These are phyloP conservation scores for Nakazawaea peltata DNA, from an alignment of 805 yeast genomes.

Conservation along the genomic window DNA sequence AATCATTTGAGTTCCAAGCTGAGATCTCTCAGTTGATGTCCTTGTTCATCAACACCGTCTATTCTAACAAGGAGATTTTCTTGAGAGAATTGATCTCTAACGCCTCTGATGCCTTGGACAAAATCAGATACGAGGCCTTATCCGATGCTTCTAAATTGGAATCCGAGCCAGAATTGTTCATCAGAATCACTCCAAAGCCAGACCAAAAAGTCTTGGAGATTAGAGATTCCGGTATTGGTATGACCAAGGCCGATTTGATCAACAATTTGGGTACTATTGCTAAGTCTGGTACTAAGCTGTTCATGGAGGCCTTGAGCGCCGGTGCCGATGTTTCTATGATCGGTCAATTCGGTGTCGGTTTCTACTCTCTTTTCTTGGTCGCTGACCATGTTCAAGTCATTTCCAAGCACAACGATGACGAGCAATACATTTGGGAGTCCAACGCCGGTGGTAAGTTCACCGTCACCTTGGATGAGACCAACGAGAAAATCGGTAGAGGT, in stretches of 20 bases:
- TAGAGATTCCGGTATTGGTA: slow-evolving; percentile 99
- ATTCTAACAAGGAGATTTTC: slow-evolving; percentile 98
- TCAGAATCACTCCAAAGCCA: slow-evolving; percentile 95
- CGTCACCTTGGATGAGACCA: slow-evolving; percentile 80
- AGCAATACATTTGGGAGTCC: slow-evolving; percentile 99
- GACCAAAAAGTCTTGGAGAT: slow-evolving; percentile 91
- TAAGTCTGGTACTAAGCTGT: slow-evolving; percentile 98
- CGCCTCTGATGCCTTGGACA: slow-evolving; percentile 98
- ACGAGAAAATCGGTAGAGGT: slow-evolving; percentile 92
- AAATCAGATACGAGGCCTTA: slow-evolving; percentile 94
- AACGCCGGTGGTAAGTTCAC: slow-evolving; percentile 99
- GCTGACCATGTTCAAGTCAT: slow-evolving; percentile 98
- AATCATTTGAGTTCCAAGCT: slow-evolving; percentile 97
- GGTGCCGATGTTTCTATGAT: slow-evolving; percentile 99
- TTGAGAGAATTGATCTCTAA: slow-evolving; percentile 97
- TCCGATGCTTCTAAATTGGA: slow-evolving; percentile 89
- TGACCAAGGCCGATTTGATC: slow-evolving; percentile 98
- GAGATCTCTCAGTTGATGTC: slow-evolving; percentile 99
- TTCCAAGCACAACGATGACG: slow-evolving; percentile 97
- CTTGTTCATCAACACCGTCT: slow-evolving; percentile 98
- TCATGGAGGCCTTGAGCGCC: slow-evolving; percentile 98
- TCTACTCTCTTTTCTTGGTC: slow-evolving; percentile 98
- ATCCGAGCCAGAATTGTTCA: slow-evolving; percentile 91
- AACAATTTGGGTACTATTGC: slow-evolving; percentile 99
- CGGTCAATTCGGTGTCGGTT: slow-evolving; percentile 99